Base-by-base conservation (phyloP, 371 early-diverging fungal genomes). In the Pancytospora epiphaga region DNA sequence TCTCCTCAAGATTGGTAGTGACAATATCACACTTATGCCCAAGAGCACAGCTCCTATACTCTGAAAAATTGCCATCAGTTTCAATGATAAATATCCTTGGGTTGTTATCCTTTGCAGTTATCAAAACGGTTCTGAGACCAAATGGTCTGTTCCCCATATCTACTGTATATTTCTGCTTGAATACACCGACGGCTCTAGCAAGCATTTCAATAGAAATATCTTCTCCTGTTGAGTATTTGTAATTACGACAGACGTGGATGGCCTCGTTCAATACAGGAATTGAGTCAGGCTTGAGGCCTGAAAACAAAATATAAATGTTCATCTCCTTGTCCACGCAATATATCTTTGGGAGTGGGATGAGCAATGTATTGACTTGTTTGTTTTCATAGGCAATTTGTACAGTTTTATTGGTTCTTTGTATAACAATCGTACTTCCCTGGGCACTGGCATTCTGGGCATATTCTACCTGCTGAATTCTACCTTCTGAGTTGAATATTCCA, bases 391-490 rank as follows among this genome's bases (percentile, higher is more conserved):
- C 70, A 15, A 83, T 65, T 40, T 34, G 29, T 25, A 83, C 71
- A n/a, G 58, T 65, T 0, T 73, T 64, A 6, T 29, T 51, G 9
- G 52, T 50, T 15, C 64, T 64, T 25, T 57, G 66, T 66, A 80
- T 78, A n/a, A 76, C 68, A 22, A 81, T 75, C 15, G 73, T 68
- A 39, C 91, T 91, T 64, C 98, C 98, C 81, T 92, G 94, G 76
- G 92, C 85, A 57, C 94, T 92, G 39, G 98, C 96, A 77, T 96
- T 94, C 69, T 93, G 89, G 54, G 99, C 99, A 82, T 97, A 96
- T 85, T 99, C 98, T 66, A 98, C 98, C 86, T 97, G 99, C 83
- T 95, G 94, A 67, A 98, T 84, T 82, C 95, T 93, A 60, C 99
- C 99, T 82, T 98, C 97, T 50, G 99, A 97, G 36, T 95, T 94